Base-by-base conservation (phyloP, 2,329 filamentous ascomycete genomes). In the Monosporascus cannonballus region DNA sequence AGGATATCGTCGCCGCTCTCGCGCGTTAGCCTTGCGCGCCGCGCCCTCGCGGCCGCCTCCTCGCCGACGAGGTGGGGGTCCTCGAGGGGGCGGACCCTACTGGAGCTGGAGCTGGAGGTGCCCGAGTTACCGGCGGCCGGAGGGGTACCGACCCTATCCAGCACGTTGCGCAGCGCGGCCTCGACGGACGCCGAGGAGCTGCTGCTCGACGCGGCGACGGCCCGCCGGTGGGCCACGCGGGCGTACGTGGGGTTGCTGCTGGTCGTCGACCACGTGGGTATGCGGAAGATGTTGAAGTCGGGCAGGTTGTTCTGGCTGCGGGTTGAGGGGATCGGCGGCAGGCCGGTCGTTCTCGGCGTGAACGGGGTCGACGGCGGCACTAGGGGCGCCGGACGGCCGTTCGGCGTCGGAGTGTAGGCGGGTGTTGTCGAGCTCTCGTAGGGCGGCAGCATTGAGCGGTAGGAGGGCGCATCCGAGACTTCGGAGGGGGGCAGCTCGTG, bases 21-120 rank as follows among this genome's bases (percentile, higher is more conserved):
- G 50, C 77, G 71, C n/a, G 75, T 75, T 27, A 85, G 66, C 55
- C 85, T 74, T 62, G 81, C 79, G n/a, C 71, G 69, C 44, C 81
- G 73, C 7, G 83, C 82, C 56, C 75, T 68, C 9, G 74, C 72
- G 2, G 85, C 85, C 3, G 84, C 85, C 49, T 76, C 76, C 68
- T 87, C 84, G 36, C 85, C 85, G 2, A 88, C 85, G 9, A 88
- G 71, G 52, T 84, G 77, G 0, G 84, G 85, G 58, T 88, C 85
- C 67, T 89, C 85, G 18, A 85, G 73, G 3, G 82, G 83, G 6
- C 77, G 73, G 39, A 73, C 44, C 37, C 68, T 67, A 22, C 58
- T 59, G 2, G 30, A 64, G 30, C 30, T 14, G 11, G 11, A 34
- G 30, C 11, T 14, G 30, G 30, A 5, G 11, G 30, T 2, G 9